Evolutionary conservation across 2,329 filamentous ascomycete species (phyloP).

Genomic region (Phialophora expanda): DNA sequence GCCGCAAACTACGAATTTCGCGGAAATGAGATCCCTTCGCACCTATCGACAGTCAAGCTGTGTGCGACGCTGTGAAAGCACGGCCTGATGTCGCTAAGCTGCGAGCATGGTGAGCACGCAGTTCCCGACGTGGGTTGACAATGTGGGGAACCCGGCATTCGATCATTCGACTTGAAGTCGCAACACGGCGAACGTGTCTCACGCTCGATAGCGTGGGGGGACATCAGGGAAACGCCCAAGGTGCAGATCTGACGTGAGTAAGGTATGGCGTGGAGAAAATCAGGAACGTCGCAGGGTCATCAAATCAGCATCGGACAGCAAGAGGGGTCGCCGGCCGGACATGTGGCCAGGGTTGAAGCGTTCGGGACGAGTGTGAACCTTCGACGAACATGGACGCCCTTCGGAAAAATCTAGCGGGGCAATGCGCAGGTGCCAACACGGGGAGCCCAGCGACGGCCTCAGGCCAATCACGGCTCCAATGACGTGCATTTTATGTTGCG

Average conservation of each 20-base stretch:
- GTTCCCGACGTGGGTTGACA: conserved; percentile 14
- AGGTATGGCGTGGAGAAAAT: conserved; percentile 15
- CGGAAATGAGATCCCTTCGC: neutral
- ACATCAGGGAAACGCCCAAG: neutral
- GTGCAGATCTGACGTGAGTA: conserved; percentile 24
- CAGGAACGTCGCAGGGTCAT: conserved; percentile 26
- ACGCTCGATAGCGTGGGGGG: conserved; percentile 31
- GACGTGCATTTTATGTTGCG: conserved; percentile 26
- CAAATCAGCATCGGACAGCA: conserved; percentile 29
- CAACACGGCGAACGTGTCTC: conserved; percentile 17
- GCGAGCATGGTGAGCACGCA: neutral
- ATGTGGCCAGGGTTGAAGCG: conserved; percentile 4
- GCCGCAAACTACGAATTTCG: neutral
- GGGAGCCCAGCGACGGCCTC: neutral
- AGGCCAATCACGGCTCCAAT: conserved; percentile 14
- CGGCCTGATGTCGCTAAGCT: neutral
- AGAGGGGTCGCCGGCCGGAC: conserved; percentile 15
- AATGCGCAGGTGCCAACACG: neutral
- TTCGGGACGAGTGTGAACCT: conserved; percentile 17
- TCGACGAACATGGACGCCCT: neutral
- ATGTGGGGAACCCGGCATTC: conserved; percentile 14
- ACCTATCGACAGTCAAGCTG: conserved; percentile 6
- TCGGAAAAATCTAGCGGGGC: conserved; percentile 2
- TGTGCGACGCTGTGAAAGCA: conserved; percentile 4
- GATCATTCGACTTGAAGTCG: neutral